phyloP scores from a whole-genome alignment of 73 alveolate species.

The Blepharisma japonicum region DNA sequence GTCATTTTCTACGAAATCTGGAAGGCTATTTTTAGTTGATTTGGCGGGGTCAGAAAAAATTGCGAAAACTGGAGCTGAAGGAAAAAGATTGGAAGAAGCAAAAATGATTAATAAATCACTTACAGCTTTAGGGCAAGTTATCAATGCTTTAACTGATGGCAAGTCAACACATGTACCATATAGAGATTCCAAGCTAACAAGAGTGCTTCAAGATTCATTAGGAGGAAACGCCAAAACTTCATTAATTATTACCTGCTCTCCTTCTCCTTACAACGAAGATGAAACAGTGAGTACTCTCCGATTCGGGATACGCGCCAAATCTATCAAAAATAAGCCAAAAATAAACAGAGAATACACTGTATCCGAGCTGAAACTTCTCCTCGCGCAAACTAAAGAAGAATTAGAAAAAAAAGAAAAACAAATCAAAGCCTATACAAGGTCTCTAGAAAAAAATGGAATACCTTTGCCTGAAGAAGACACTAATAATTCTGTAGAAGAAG shows the following conservation, averaged over 20 bases:
- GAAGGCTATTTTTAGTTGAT: constrained; percentile 95
- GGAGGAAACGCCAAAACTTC: constrained; percentile 95
- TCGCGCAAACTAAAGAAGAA: constrained; percentile 40
- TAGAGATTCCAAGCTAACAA: constrained; percentile 95
- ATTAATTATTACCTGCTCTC: constrained; percentile 95
- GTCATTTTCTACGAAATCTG: constrained; percentile 57
- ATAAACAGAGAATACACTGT: constrained; percentile 75
- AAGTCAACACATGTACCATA: constrained; percentile 89
- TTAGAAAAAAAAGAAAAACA: constrained; percentile 17
- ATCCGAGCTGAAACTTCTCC: constrained; percentile 56
- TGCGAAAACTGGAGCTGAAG: constrained; percentile 85
- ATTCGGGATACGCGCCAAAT: constrained; percentile 93
- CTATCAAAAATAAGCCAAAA: constrained; percentile 84
- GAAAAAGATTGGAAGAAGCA: constrained; percentile 88
- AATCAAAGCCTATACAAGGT: background rate
- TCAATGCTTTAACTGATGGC: constrained; percentile 86
- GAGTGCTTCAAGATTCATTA: constrained; percentile 94
- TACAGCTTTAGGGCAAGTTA: constrained; percentile 88
- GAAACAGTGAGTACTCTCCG: constrained; percentile 92
- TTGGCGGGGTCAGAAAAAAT: constrained; percentile 98
- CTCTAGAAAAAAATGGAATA: background rate
- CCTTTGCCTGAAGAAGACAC: background rate
- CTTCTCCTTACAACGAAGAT: constrained; percentile 87
- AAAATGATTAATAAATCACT: constrained; percentile 89
- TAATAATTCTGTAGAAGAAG: background rate